Evolutionary conservation across 2,329 filamentous ascomycete species (phyloP).

Genomic region (Colletotrichum zoysiae): DNA sequence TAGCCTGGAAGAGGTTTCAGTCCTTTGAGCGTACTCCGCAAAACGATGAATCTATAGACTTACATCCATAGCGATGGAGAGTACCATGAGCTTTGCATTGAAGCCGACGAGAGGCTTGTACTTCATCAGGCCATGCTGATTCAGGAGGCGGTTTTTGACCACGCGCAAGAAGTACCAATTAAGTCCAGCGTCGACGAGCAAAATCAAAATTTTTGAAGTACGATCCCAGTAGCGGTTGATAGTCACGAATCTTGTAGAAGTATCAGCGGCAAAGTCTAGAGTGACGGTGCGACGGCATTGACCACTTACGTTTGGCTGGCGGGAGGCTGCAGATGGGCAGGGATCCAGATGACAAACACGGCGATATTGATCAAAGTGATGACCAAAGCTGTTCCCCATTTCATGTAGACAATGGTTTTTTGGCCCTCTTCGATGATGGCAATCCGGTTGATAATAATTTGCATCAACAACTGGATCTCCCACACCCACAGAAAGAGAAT

Average conservation of each 20-base stretch:
- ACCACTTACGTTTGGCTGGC: constrained; percentile 50
- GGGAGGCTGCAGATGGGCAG: constrained; percentile 57
- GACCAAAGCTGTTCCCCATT: constrained; percentile 59
- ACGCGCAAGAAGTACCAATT: constrained; percentile 65
- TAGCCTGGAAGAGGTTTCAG: constrained; percentile 33
- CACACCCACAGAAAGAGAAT: constrained; percentile 57
- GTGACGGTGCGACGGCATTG: neutral
- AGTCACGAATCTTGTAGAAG: constrained; percentile 48
- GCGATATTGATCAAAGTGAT: constrained; percentile 65
- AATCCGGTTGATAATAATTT: constrained; percentile 68
- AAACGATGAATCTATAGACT: constrained; percentile 25
- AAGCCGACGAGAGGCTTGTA: constrained; percentile 63
- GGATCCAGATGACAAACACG: constrained; percentile 68
- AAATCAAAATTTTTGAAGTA: constrained; percentile 63
- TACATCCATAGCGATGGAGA: constrained; percentile 65
- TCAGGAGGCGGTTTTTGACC: constrained; percentile 61
- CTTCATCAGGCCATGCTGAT: constrained; percentile 61
- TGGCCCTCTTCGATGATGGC: constrained; percentile 60
- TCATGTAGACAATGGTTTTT: constrained; percentile 54
- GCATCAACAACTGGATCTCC: constrained; percentile 64
- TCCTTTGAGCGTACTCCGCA: fast-evolving
- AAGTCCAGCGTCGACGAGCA: constrained; percentile 62
- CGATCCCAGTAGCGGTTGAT: constrained; percentile 67
- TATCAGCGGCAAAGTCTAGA: neutral
- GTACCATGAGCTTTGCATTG: constrained; percentile 62